phyloP scores from a whole-genome alignment of 176 grass and related monocot species.

The Oryza australiensis region DNA sequence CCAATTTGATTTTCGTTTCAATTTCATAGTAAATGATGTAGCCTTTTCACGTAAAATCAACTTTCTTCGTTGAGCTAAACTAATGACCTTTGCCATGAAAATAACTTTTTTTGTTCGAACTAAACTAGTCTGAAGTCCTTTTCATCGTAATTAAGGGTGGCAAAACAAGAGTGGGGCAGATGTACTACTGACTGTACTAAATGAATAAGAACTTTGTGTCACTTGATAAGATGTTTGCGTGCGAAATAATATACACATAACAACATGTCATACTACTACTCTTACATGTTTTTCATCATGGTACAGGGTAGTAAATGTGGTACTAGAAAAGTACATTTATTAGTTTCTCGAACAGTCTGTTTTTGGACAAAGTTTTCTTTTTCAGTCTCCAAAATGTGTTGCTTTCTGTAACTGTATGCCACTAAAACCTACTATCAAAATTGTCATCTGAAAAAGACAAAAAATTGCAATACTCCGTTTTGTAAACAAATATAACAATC shows the following conservation, averaged over 20 bases:
- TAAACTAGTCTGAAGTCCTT: neutral
- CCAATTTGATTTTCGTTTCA: neutral
- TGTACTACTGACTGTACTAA: neutral
- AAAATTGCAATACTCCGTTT: neutral
- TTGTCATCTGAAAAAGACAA: neutral
- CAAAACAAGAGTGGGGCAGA: neutral
- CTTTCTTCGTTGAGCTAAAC: neutral
- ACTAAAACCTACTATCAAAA: neutral
- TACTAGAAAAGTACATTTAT: neutral
- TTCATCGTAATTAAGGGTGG: neutral
- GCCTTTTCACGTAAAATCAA: neutral
- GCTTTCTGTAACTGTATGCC: neutral
- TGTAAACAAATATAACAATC: neutral
- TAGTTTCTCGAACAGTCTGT: neutral
- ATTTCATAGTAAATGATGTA: neutral
- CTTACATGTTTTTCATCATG: neutral
- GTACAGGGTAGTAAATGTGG: neutral
- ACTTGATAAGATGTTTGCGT: slow-evolving; percentile 20
- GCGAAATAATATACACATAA: slow-evolving; percentile 1
- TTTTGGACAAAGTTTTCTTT: neutral
- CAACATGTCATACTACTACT: neutral
- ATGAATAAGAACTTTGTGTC: neutral
- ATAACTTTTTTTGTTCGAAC: neutral
- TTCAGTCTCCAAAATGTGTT: neutral
- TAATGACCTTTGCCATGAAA: neutral